Conservation (phyloP, 2,329 filamentous ascomycete genomes). For the Ambrosiella cleistominuta region DNA sequence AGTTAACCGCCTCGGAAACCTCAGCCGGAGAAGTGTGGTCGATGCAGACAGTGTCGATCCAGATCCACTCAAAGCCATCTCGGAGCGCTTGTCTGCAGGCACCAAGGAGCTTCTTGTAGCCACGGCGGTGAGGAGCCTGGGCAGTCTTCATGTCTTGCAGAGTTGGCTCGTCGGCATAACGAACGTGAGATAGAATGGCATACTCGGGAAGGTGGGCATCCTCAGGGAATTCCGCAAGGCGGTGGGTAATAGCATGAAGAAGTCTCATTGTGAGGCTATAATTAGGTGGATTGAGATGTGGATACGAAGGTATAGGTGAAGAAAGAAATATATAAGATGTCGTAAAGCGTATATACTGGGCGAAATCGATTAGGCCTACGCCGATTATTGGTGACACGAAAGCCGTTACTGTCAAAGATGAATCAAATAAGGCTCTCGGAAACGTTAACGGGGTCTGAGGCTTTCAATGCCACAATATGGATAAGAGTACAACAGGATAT, state of each 20-base stretch:
- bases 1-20: constrained; percentile 18
- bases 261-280: constrained; percentile 9
- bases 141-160: constrained; percentile 15
- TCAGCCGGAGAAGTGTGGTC: constrained; percentile 17
- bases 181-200: constrained; percentile 21
- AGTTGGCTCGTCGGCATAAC: constrained; percentile 18
- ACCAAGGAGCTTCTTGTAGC: constrained; percentile 15
- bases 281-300: background rate
- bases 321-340: constrained; percentile 1
- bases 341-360: too few relatives aligned
- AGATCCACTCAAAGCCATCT: constrained; percentile 17
- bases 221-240: constrained; percentile 8
- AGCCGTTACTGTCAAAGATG: background rate
- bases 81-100: constrained; percentile 14
- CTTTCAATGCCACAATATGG: background rate
- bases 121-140: constrained; percentile 3
- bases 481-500: background rate
- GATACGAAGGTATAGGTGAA: background rate
- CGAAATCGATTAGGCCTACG: background rate
- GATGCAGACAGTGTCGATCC: constrained; percentile 19
- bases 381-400: background rate
- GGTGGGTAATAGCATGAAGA: constrained; percentile 8
- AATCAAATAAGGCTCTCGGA: background rate
- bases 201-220: constrained; percentile 15
- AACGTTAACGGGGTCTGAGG: background rate